A percentile compares a stretch with the other conserved stretches of the same genome.
phyloP scores from a whole-genome alignment of 768 basidiomycete genomes.

The Suillus subaureus region DNA sequence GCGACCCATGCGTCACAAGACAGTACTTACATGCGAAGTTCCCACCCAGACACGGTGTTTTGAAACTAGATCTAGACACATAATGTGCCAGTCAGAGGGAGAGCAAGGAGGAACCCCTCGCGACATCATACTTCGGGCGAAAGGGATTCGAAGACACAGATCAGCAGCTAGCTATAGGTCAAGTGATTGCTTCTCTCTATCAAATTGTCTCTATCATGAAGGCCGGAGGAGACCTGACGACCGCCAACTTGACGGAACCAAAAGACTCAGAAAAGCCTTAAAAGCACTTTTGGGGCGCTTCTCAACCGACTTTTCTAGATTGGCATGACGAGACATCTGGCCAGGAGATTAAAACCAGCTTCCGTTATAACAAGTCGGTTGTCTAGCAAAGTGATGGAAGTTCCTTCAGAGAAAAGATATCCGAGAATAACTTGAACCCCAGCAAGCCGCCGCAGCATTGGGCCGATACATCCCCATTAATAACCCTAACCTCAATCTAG shows the following conservation, averaged over 20 bases:
- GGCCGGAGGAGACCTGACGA: neutral
- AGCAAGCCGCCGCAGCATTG: neutral
- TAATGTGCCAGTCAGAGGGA: slow-evolving; percentile 5
- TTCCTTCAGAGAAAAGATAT: neutral
- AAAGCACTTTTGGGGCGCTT: neutral
- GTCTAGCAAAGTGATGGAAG: slow-evolving; percentile 6
- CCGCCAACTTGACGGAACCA: neutral
- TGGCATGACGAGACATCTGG: neutral
- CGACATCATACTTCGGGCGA: neutral
- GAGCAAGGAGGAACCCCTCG: slow-evolving; percentile 3
- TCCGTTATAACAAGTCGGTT: slow-evolving; percentile 8
- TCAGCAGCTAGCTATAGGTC: neutral
- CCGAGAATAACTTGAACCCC: neutral
- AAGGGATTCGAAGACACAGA: slow-evolving; percentile 1
- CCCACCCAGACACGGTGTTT: neutral
- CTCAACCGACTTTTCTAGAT: neutral
- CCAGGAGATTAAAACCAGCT: slow-evolving; percentile 13
- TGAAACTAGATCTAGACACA: neutral
- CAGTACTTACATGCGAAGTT: neutral
- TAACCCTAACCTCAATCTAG: slow-evolving; percentile 38
- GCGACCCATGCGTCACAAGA: neutral
- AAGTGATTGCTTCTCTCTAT: slow-evolving; percentile 2
- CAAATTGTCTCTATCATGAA: neutral
- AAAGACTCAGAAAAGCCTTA: neutral
- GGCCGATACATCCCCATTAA: slow-evolving; percentile 5